phyloP scores from a whole-genome alignment of 2,329 filamentous ascomycete species.

The Cordyceps pruinosa region DNA sequence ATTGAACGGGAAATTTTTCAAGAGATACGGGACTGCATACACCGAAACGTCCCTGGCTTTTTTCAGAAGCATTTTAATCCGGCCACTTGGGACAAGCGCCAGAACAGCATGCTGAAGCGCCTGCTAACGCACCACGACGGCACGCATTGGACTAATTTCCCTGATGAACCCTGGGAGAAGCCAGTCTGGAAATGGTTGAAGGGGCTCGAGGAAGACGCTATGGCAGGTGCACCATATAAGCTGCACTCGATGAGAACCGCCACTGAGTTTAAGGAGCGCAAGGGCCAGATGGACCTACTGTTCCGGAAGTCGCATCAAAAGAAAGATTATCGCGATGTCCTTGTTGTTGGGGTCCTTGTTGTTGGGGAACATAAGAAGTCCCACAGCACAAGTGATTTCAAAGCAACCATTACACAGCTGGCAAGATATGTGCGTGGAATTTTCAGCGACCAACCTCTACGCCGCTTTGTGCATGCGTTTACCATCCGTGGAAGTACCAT shows the following conservation, averaged over 20 bases:
- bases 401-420: constrained; percentile 16
- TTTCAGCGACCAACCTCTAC: constrained; percentile 17
- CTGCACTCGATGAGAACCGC: constrained; percentile 16
- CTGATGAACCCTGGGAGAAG: neutral
- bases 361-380: constrained; percentile 18
- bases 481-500: constrained; percentile 7
- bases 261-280: constrained; percentile 17
- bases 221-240: constrained; percentile 4
- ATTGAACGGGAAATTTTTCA: constrained; percentile 10
- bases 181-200: constrained; percentile 7
- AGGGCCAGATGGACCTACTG: constrained; percentile 19
- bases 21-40: constrained; percentile 7
- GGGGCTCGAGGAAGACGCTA: constrained; percentile 4
- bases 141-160: constrained; percentile 1
- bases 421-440: constrained; percentile 15
- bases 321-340: neutral
- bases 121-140: constrained; percentile 6
- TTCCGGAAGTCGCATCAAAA: constrained; percentile 13
- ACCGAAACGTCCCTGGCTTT: constrained; percentile 9
- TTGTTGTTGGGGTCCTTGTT: too few relatives aligned
- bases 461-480: constrained; percentile 16
- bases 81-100: constrained; percentile 4
- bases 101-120: constrained; percentile 11
- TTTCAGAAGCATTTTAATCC: constrained; percentile 10
- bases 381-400: constrained; percentile 13